Evolutionary conservation across 192 early-diverging fungal genomes (phyloP).

Genomic region (Entomortierella lignicola): DNA sequence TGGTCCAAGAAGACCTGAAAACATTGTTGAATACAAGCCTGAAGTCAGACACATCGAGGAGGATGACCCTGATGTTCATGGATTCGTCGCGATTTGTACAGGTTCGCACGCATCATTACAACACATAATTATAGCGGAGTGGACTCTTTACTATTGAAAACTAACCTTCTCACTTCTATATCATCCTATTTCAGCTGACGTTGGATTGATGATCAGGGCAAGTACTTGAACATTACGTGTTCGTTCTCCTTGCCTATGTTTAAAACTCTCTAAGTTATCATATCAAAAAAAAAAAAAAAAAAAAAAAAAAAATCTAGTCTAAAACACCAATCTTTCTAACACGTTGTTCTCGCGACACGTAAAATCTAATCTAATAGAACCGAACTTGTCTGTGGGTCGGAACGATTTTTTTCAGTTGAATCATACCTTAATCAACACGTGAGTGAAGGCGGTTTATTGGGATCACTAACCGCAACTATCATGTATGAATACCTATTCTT

Average conservation of each 20-base stretch:
- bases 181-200: not conserved
- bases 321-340: no score
- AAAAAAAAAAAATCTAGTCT: no score
- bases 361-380: slow-evolving; percentile 21
- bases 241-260: no score
- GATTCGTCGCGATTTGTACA: slow-evolving; percentile 34
- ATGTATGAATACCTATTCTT: slow-evolving; percentile 17
- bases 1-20: slow-evolving; percentile 32
- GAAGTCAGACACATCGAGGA: slow-evolving; percentile 51
- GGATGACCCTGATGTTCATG: slow-evolving; percentile 48
- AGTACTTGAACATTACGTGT: not conserved
- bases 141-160: no score
- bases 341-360: not conserved
- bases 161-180: not conserved
- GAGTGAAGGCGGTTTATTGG: slow-evolving; percentile 44
- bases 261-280: no score
- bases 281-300: no score
- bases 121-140: no score
- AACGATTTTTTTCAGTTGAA: slow-evolving; percentile 41
- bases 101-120: slow-evolving; percentile 5
- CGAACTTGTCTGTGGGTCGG: slow-evolving; percentile 42
- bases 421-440: slow-evolving; percentile 48
- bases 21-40: slow-evolving; percentile 50
- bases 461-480: slow-evolving; percentile 40
- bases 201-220: slow-evolving; percentile 36